phyloP scores from a whole-genome alignment of 2,329 filamentous ascomycete species.

The Didymella sp. region DNA sequence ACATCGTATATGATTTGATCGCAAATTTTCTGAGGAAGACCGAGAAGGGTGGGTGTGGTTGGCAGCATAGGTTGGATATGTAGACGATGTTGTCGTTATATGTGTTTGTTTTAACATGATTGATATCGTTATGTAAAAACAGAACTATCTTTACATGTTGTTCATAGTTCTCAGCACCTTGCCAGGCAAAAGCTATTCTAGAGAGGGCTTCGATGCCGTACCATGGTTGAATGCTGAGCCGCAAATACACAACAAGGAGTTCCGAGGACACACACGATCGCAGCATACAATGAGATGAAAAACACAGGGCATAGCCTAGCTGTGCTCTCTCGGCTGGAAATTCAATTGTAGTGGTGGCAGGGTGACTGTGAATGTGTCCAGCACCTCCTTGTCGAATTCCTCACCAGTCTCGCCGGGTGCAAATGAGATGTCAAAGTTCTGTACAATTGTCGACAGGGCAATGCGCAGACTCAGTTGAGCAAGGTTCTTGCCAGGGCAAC shows the following conservation, averaged over 20 bases:
- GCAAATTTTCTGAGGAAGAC: not conserved
- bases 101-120: not conserved
- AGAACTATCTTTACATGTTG: too few species aligned
- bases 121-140: too few species aligned
- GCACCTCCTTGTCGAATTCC: slow-evolving; percentile 30
- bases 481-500: slow-evolving; percentile 31
- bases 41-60: too few species aligned
- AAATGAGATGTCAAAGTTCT: slow-evolving; percentile 31
- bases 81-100: not conserved
- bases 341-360: slow-evolving; percentile 34
- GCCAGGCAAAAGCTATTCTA: too few species aligned
- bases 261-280: not conserved
- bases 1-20: not conserved
- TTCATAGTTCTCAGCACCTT: too few species aligned
- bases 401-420: slow-evolving; percentile 32
- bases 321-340: slow-evolving; percentile 19
- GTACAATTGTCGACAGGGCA: slow-evolving; percentile 24
- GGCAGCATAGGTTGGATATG: not conserved
- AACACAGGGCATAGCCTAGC: not conserved
- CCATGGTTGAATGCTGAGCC: too few species aligned
- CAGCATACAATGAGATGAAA: not conserved
- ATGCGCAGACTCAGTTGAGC: slow-evolving; percentile 28
- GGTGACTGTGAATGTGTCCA: slow-evolving; percentile 25
- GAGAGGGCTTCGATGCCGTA: too few species aligned
- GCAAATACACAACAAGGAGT: too few species aligned